Percentiles rank a stretch among this genome's conserved stretches.
Conservation (phyloP, 371 early-diverging fungal species). For the Actinomortierella wolfii region DNA sequence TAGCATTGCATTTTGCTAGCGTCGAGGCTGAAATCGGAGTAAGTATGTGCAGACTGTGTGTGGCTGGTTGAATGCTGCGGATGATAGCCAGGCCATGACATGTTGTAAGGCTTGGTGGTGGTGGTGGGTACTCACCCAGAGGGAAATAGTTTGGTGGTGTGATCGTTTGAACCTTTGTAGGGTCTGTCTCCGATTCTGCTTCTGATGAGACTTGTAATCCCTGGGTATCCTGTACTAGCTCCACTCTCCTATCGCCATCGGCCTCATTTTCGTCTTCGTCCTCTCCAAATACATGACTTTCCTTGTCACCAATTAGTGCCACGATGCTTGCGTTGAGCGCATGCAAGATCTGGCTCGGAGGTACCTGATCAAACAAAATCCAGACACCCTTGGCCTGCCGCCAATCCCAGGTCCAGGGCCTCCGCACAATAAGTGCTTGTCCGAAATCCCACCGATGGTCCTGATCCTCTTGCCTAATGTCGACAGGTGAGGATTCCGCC, state of each 20-base stretch:
- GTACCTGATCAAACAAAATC: slow-evolving; percentile 66
- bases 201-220: background rate
- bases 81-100: slow-evolving; percentile 79
- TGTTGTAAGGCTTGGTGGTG: slow-evolving; percentile 53
- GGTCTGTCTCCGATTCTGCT: background rate
- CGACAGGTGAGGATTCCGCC: no score
- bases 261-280: slow-evolving; percentile 5
- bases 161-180: background rate
- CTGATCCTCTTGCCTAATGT: background rate
- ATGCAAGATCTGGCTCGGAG: slow-evolving; percentile 69
- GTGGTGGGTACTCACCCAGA: slow-evolving; percentile 53
- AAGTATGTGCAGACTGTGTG: slow-evolving; percentile 62
- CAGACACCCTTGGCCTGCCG: slow-evolving; percentile 56
- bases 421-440: slow-evolving; percentile 53
- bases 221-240: background rate
- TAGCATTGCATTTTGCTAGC: slow-evolving; percentile 58
- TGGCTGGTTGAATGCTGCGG: slow-evolving; percentile 69
- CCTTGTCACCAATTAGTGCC: slow-evolving; percentile 63
- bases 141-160: slow-evolving; percentile 58
- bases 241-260: background rate
- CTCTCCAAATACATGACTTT: slow-evolving; percentile 9
- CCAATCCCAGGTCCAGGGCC: slow-evolving; percentile 71
- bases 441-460: slow-evolving; percentile 61
- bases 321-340: slow-evolving; percentile 79
- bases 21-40: slow-evolving; percentile 60